Evolutionary conservation across 2,329 filamentous ascomycete genomes (phyloP).

Genomic region (Paecilomyces niveus): DNA sequence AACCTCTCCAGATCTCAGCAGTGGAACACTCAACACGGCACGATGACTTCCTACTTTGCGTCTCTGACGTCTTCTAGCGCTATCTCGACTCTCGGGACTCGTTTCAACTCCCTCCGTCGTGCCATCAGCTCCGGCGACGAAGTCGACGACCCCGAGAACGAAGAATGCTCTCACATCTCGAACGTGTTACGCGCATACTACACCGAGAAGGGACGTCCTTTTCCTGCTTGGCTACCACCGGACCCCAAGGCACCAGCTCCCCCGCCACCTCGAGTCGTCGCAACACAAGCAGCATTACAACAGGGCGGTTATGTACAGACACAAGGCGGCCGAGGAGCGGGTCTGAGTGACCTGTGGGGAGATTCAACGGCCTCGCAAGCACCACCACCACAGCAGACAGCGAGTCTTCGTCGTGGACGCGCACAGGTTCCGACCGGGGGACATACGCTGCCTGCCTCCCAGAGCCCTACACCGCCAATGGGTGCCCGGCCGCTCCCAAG

Average conservation of each 20-base stretch:
- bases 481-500: constrained; percentile 59
- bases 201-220: constrained; percentile 71
- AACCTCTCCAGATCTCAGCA: background rate
- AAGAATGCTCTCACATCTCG: constrained; percentile 92
- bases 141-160: constrained; percentile 38
- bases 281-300: constrained; percentile 48
- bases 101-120: constrained; percentile 51
- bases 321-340: constrained; percentile 36
- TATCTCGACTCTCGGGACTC: constrained; percentile 48
- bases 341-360: constrained; percentile 54
- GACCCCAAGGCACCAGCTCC: constrained; percentile 70
- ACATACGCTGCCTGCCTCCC: constrained; percentile 14
- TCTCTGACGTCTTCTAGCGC: constrained; percentile 45
- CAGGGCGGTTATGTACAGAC: constrained; percentile 25
- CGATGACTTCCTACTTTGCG: constrained; percentile 76
- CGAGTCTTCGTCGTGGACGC: constrained; percentile 30
- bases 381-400: constrained; percentile 24
- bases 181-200: constrained; percentile 92
- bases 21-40: constrained; percentile 11
- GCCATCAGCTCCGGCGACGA: constrained; percentile 36
- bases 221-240: constrained; percentile 81
- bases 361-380: constrained; percentile 31
- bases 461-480: constrained; percentile 16
- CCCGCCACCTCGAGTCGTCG: constrained; percentile 37
- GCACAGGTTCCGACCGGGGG: constrained; percentile 6